Percentiles rank a stretch among this genome's conserved stretches.
Conservation (phyloP, 192 early-diverging fungal genomes). For the Mortierella antarctica region DNA sequence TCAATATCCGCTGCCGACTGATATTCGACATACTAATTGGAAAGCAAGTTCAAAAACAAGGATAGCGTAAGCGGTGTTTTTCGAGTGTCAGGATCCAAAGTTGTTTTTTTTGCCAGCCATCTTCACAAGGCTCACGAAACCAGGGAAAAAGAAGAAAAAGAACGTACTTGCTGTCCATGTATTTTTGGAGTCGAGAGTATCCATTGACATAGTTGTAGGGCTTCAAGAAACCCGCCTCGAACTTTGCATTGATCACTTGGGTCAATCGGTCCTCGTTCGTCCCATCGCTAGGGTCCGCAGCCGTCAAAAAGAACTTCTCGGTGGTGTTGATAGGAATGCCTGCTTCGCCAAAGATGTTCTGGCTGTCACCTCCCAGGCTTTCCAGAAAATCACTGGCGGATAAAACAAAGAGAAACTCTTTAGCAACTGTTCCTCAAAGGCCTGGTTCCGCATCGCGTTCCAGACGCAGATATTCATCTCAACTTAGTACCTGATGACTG, state of each 20-base stretch:
- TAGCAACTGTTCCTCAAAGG: not conserved
- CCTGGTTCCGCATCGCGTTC: not conserved
- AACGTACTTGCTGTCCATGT: slow-evolving; percentile 86
- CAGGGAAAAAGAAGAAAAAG: not conserved
- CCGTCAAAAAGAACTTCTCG: slow-evolving; percentile 91
- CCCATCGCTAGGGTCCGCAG: slow-evolving; percentile 91
- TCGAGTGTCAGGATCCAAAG: not conserved
- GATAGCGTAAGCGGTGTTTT: not conserved
- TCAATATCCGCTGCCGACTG: slow-evolving; percentile 82
- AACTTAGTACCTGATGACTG: slow-evolving; percentile 66
- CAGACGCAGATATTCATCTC: too few species aligned
- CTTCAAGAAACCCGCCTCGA: slow-evolving; percentile 93
- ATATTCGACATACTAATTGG: slow-evolving; percentile 70
- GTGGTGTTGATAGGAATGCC: slow-evolving; percentile 65
- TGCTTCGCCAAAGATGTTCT: slow-evolving; percentile 33
- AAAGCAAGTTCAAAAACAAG: not conserved
- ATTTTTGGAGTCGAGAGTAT: slow-evolving; percentile 87
- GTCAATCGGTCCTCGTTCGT: slow-evolving; percentile 88
- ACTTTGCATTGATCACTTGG: slow-evolving; percentile 94
- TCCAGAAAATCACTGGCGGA: slow-evolving; percentile 69
- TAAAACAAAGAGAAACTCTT: slow-evolving; percentile 54
- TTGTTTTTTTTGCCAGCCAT: not conserved
- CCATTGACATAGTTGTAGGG: slow-evolving; percentile 97
- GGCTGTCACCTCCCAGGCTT: slow-evolving; percentile 53
- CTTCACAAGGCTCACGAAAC: not conserved